phyloP scores from a whole-genome alignment of 192 early-diverging fungal species.

The Cetraspora pellucida region DNA sequence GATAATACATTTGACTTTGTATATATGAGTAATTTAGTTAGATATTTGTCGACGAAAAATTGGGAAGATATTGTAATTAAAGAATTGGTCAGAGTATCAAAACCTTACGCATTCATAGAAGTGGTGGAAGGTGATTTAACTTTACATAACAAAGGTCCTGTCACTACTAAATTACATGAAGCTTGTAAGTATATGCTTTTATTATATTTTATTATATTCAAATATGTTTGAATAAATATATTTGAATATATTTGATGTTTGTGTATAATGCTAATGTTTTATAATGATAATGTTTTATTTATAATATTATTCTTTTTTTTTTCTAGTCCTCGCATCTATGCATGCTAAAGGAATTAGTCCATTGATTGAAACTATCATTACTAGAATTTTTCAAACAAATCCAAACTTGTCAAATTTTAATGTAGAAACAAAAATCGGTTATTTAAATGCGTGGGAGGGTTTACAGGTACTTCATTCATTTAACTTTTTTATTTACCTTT shows the following conservation, averaged over 20 bases:
- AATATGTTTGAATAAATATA: too few species aligned
- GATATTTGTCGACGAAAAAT: background rate
- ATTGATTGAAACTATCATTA: background rate
- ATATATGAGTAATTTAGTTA: background rate
- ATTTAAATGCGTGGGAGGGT: background rate
- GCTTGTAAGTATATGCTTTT: background rate
- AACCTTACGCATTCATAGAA: background rate
- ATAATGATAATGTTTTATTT: background rate
- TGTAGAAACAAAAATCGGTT: background rate
- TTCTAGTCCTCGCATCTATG: background rate
- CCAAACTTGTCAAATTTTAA: background rate
- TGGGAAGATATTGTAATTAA: background rate
- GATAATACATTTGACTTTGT: background rate
- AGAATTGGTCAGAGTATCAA: background rate
- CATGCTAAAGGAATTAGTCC: constrained; percentile 1
- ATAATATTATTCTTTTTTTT: background rate
- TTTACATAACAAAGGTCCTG: background rate
- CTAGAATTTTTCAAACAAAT: background rate
- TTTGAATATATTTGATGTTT: too few species aligned
- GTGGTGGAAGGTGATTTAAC: background rate
- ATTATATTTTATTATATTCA: too few species aligned
- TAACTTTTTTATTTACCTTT: background rate
- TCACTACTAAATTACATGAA: background rate
- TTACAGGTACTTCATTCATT: background rate
- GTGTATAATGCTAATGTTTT: background rate